Percentiles rank a stretch among this genome's conserved stretches.
phyloP scores from a whole-genome alignment of 2,329 filamentous ascomycete species.

The Lecanoromycetidae sp. region DNA sequence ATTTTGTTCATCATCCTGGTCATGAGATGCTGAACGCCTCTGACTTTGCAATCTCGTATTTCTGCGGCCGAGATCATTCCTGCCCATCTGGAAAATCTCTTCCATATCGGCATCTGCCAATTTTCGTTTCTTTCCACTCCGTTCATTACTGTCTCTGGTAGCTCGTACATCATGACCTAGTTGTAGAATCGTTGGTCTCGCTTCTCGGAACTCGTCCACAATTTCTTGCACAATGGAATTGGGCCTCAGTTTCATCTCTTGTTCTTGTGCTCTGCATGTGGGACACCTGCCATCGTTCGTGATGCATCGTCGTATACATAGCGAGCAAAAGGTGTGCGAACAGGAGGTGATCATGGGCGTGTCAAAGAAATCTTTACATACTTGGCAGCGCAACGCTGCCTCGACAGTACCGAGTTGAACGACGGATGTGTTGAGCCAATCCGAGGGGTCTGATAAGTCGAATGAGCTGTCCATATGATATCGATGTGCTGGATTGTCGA shows the following conservation, averaged over 20 bases:
- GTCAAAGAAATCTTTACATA: constrained; percentile 95
- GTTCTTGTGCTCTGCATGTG: constrained; percentile 63
- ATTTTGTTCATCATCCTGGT: constrained; percentile 8
- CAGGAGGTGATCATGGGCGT: constrained; percentile 94
- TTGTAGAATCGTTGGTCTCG: constrained; percentile 49
- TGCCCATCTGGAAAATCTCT: constrained; percentile 31
- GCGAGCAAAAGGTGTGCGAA: constrained; percentile 89
- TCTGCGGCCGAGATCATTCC: constrained; percentile 24
- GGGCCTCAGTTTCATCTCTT: constrained; percentile 70
- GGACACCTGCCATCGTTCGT: constrained; percentile 79
- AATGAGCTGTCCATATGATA: constrained; percentile 22
- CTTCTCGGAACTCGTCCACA: constrained; percentile 62
- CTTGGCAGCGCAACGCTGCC: constrained; percentile 77
- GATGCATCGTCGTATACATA: constrained; percentile 82
- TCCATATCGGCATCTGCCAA: constrained; percentile 18
- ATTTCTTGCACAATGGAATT: constrained; percentile 81
- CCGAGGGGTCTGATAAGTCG: constrained; percentile 61
- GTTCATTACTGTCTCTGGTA: constrained; percentile 33
- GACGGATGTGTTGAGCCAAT: constrained; percentile 66
- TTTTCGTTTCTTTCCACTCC: constrained; percentile 18
- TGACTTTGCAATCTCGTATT: constrained; percentile 28
- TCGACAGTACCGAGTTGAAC: constrained; percentile 60
- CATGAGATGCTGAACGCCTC: constrained; percentile 11
- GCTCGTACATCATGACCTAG: constrained; percentile 49
- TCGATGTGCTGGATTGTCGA: too few species aligned